Percentiles rank a stretch among this genome's conserved stretches.
phyloP scores from a whole-genome alignment of 2,329 filamentous ascomycete species.

The Pseudocercospora fijiensis region DNA sequence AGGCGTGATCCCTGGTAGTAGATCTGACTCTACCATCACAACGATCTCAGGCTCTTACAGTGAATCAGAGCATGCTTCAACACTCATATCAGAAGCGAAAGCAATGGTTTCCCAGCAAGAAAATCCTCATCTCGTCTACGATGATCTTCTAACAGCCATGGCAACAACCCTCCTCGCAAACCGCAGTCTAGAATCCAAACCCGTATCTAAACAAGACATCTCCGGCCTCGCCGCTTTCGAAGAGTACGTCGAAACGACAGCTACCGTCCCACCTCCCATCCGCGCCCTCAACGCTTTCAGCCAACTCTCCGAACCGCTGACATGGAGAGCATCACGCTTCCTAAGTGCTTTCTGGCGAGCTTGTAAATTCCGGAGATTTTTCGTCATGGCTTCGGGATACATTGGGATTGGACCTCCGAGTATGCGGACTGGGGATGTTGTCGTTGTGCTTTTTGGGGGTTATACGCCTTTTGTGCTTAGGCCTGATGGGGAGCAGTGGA shows the following conservation, averaged over 20 bases:
- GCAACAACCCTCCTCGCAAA: neutral
- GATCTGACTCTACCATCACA: neutral
- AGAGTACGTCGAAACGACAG: neutral
- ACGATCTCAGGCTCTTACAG: neutral
- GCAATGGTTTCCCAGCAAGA: neutral
- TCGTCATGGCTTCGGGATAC: neutral
- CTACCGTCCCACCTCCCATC: neutral
- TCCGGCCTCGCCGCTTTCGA: neutral
- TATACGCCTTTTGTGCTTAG: conserved; percentile 6
- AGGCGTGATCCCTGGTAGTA: neutral
- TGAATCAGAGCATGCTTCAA: neutral
- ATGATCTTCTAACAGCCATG: neutral
- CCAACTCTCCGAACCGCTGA: neutral
- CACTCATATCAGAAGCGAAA: neutral
- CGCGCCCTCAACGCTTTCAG: conserved; percentile 1
- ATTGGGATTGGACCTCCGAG: neutral
- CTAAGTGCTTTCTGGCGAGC: conserved; percentile 2
- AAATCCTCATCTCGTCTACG: neutral
- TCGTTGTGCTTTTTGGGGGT: conserved; percentile 8
- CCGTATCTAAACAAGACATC: conserved; percentile 1
- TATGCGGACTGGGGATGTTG: neutral
- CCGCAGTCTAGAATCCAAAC: conserved; percentile 2
- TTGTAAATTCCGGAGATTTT: conserved; percentile 1
- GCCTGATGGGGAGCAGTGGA: neutral
- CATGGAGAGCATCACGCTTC: neutral